Base-by-base conservation (phyloP, 495 filamentous ascomycete genomes). In the Xylaria sp. region DNA sequence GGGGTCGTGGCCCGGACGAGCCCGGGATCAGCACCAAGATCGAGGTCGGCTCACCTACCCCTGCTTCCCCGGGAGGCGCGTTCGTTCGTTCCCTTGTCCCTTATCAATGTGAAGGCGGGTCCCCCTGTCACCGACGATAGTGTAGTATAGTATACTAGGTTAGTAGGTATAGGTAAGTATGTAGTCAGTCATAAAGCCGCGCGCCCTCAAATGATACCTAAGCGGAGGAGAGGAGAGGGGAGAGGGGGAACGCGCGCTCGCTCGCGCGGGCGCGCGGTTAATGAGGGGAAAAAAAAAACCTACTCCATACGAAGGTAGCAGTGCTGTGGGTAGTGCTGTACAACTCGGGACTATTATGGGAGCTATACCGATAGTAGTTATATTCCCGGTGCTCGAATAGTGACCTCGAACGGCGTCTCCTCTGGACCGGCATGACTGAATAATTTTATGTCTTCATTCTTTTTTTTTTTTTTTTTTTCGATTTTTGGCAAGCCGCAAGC, bases 61-160 rank as follows among this genome's bases (percentile, higher is more conserved):
- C 19, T 7, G 57, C 50, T 29, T 29, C 50, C 21, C 50, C 21
- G 3, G 29, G 29, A 35, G 53, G 7, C 53, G 19, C 53, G 53
- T n/a, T 35, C 53, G 17, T 29, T 35, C 19, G 53, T 19, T n/a
- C n/a, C 53, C 29, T 0, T 58, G 4, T 19, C 2, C n/a, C 3
- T 53, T 53, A n/a, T n/a, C 50, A 21, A 26, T 35, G 17, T 26
- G n/a, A 35, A 19, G 53, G 29, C 29, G 53, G 31, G n/a, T 12
- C 53, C 53, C 53, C 53, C 53, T 58, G 31, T 58, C 53, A 35
- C 53, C 31, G 53, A n/a, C 5, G 29, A 31, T 58, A n/a, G n/a
- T n/a, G n/a, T n/a, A n/a, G n/a, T n/a, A n/a, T n/a, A n/a, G n/a
- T n/a, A n/a, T n/a, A n/a, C n/a, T n/a, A n/a, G n/a, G n/a, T n/a